Base-by-base conservation (phyloP, 306 rosid species). In the Oemleria cerasiformis region DNA sequence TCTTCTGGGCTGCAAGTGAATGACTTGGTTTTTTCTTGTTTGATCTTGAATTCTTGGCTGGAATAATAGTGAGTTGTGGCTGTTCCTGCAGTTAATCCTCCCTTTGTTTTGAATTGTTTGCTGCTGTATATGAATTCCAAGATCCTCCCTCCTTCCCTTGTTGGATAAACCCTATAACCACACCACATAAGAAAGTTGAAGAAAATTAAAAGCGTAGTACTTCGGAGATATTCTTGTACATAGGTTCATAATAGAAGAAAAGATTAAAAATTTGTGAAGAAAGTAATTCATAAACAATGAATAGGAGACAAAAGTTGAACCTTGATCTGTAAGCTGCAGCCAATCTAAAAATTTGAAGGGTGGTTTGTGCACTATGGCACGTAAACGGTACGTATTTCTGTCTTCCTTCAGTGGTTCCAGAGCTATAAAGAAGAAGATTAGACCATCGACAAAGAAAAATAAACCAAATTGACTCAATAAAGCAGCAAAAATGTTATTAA, bases 381-480 rank as follows among this genome's bases (percentile, higher is more conserved):
- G 96, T 94, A 71, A 94, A 94, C 15, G 97, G 98, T 56, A 94
- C 87, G 45, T 76, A 91, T 79, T 94, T 94, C 57, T 91, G 98
- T 67, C 90, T 84, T 55, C 98, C 98, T 14, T 87, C 97, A 1
- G 98, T 94, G 48, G 98, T 94, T 82, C 98, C 97, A 39, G 98
- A 94, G 79, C 98, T 94, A 77, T 66, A 79, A 38, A 67, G 2
- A 25, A 47, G 64, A 63, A 19, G 54, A 2, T 70, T 0, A 67
- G 75, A n/a, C 25, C 36, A 47, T 62, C 43, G 73, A 40, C 61
- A 17, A 14, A 49, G 25, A 7, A 44, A 13, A 55, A 7, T 47
- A 39, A 42, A 20, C 39, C 68, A 43, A 42, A 63, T 13, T 5
- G 17, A 30, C 36, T 30, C 2, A 2, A 64, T 20, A 11, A 69